A percentile compares a stretch with the other conserved stretches of the same genome.
Conservation (phyloP, 1,139 yeast species). For the Yamadazyma dushanensis region DNA sequence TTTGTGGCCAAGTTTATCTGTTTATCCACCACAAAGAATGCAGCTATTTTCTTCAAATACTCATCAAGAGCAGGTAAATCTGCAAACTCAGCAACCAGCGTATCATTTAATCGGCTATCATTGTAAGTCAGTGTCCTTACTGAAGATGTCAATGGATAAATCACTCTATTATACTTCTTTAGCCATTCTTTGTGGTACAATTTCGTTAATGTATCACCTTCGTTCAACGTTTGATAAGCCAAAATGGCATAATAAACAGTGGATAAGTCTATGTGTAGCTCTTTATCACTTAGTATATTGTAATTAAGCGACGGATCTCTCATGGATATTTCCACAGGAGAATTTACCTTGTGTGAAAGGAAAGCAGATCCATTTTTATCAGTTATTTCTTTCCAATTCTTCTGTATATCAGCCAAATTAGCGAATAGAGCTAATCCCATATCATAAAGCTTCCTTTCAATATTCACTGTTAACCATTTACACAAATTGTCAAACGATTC, state of each 20-base stretch:
- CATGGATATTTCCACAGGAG: slow-evolving; percentile 79
- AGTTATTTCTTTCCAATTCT: slow-evolving; percentile 51
- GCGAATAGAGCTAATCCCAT: slow-evolving; percentile 63
- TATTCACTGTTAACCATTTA: slow-evolving; percentile 64
- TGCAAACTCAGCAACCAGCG: slow-evolving; percentile 23
- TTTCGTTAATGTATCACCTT: slow-evolving; percentile 56
- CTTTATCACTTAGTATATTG: slow-evolving; percentile 46
- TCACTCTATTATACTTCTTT: slow-evolving; percentile 69
- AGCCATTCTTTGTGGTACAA: slow-evolving; percentile 73
- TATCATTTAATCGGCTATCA: slow-evolving; percentile 14
- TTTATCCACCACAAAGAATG: slow-evolving; percentile 77
- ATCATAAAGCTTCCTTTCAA: slow-evolving; percentile 60
- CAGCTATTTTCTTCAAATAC: slow-evolving; percentile 64
- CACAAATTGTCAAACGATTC: slow-evolving; percentile 75
- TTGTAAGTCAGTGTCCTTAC: slow-evolving; percentile 17
- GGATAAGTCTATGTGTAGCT: slow-evolving; percentile 55
- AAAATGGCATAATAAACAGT: slow-evolving; percentile 81
- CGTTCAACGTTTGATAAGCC: slow-evolving; percentile 75
- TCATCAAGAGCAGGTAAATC: slow-evolving; percentile 37
- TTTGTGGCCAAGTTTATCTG: slow-evolving; percentile 59
- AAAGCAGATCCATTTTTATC: slow-evolving; percentile 37
- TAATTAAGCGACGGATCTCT: slow-evolving; percentile 53
- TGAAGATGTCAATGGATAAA: slow-evolving; percentile 58
- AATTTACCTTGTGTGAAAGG: slow-evolving; percentile 68
- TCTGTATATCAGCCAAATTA: slow-evolving; percentile 55